A percentile compares a stretch with the other conserved stretches of the same genome.
These are phyloP conservation scores for Colletotrichum sublineola DNA, from an alignment of 2,329 filamentous ascomycete species.

Conservation along the genomic window DNA sequence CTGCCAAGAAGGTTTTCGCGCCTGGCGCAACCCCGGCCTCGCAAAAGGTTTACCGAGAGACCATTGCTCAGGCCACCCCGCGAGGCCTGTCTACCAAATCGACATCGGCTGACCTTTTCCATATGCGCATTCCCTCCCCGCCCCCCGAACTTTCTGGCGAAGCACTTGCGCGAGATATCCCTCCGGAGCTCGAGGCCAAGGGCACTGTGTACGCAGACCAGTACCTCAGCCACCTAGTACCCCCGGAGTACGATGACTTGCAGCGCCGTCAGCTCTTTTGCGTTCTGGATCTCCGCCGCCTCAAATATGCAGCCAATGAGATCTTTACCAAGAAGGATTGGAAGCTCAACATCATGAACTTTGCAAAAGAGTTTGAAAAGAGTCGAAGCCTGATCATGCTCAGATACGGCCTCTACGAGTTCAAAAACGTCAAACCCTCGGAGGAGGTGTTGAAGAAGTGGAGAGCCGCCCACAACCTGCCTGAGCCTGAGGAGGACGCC, in stretches of 20 bases:
- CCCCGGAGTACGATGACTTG: slow-evolving; percentile 68
- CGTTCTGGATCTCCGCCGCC: slow-evolving; percentile 71
- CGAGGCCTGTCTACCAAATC: slow-evolving; percentile 65
- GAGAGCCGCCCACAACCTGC: slow-evolving; percentile 68
- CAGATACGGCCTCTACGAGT: slow-evolving; percentile 73
- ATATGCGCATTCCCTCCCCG: slow-evolving; percentile 70
- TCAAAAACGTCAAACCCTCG: slow-evolving; percentile 72
- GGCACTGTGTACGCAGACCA: slow-evolving; percentile 72
- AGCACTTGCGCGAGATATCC: slow-evolving; percentile 65
- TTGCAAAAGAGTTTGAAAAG: slow-evolving; percentile 75
- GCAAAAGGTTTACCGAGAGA: slow-evolving; percentile 58
- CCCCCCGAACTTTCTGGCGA: slow-evolving; percentile 69
- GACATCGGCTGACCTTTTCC: slow-evolving; percentile 65
- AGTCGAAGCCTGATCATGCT: slow-evolving; percentile 72
- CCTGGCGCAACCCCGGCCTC: slow-evolving; percentile 59
- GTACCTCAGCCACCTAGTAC: slow-evolving; percentile 69
- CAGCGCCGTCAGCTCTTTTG: slow-evolving; percentile 74
- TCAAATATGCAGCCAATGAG: slow-evolving; percentile 73
- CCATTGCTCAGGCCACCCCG: slow-evolving; percentile 61
- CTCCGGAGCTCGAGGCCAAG: slow-evolving; percentile 63
- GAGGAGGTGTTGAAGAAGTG: slow-evolving; percentile 70
- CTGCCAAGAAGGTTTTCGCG: slow-evolving; percentile 63
- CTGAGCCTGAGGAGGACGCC: slow-evolving; percentile 62
- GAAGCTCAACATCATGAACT: slow-evolving; percentile 73
- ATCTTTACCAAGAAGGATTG: slow-evolving; percentile 72